Conservation (phyloP, 805 yeast species). For the Peterozyma xylosa region DNA sequence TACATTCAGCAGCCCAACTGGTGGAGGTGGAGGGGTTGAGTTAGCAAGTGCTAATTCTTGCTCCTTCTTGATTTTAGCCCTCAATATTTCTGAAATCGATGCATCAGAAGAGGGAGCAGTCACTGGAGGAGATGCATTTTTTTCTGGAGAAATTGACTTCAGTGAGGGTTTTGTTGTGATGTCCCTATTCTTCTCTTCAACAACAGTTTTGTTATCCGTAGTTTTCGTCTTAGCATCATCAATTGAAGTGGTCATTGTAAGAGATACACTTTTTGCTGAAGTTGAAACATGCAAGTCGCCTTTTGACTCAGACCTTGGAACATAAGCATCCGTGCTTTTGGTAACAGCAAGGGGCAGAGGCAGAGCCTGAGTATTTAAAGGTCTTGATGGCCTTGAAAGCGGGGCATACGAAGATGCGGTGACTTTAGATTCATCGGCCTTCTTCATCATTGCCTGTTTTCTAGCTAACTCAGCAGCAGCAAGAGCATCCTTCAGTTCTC, state of each 20-base stretch:
- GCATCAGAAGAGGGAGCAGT: background rate
- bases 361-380: background rate
- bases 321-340: background rate
- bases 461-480: background rate
- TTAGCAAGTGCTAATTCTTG: background rate
- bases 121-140: background rate
- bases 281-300: too few species aligned
- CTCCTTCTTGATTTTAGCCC: constrained; percentile 1
- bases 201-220: background rate
- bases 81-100: constrained; percentile 1
- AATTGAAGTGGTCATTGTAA: too few species aligned
- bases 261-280: too few species aligned
- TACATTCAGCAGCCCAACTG: too few species aligned
- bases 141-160: background rate
- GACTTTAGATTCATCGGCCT: background rate
- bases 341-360: background rate
- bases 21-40: background rate
- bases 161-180: background rate
- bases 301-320: background rate
- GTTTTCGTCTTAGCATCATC: background rate
- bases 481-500: background rate
- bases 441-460: background rate
- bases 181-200: background rate
- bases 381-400: background rate
- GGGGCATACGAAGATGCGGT: background rate